Percentiles rank a stretch among this genome's conserved stretches.
Conservation (phyloP, 805 yeast species). For the Saturnispora dispora region DNA sequence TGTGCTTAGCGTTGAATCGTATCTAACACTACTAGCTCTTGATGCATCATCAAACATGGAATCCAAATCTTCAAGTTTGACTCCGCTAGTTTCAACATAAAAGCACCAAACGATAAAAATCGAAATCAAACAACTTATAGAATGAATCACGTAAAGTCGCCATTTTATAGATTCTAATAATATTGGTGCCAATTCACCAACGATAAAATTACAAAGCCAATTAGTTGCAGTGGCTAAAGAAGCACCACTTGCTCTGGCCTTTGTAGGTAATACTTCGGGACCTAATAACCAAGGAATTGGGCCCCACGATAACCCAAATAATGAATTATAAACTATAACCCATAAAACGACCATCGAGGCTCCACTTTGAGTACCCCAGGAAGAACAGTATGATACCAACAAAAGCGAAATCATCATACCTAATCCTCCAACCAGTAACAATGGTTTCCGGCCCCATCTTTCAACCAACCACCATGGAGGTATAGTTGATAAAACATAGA, state of each 20-base stretch:
- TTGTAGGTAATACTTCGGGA: constrained; percentile 78
- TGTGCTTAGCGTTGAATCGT: constrained; percentile 12
- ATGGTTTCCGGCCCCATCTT: constrained; percentile 85
- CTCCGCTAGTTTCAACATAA: constrained; percentile 89
- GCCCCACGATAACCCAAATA: constrained; percentile 89
- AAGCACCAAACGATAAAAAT: constrained; percentile 60
- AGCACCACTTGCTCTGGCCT: constrained; percentile 83
- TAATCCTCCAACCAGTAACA: constrained; percentile 68
- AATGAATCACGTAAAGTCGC: constrained; percentile 77
- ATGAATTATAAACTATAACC: constrained; percentile 73
- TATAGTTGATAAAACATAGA: constrained; percentile 52
- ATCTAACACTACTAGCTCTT: constrained; percentile 10
- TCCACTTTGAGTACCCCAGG: constrained; percentile 4
- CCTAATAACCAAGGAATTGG: constrained; percentile 82
- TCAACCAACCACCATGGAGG: constrained; percentile 92
- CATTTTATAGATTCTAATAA: constrained; percentile 68
- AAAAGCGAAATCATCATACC: constrained; percentile 68
- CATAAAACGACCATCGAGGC: constrained; percentile 48
- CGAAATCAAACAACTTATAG: constrained; percentile 64
- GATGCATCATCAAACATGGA: constrained; percentile 67
- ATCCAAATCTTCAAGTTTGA: constrained; percentile 86
- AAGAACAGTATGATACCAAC: constrained; percentile 52
- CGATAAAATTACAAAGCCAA: constrained; percentile 88
- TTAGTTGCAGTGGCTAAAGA: constrained; percentile 85
- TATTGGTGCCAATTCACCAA: constrained; percentile 86